Conservation (phyloP, 2,329 filamentous ascomycete species). For the Chlorencoelia australis region DNA sequence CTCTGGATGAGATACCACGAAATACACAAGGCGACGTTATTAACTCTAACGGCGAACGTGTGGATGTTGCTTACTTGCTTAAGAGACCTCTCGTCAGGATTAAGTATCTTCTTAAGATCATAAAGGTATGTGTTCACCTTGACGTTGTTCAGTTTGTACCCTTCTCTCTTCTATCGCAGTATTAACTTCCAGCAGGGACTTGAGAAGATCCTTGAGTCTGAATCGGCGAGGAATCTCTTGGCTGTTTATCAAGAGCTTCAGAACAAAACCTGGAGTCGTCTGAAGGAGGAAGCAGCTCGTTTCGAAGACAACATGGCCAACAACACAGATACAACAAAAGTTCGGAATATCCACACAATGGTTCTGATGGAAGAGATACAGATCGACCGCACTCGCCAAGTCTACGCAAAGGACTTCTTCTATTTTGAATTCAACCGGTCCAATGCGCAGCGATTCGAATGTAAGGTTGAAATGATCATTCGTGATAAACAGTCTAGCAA, state of each 20-base stretch:
- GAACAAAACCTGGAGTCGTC: constrained; percentile 62
- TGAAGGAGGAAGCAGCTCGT: constrained; percentile 62
- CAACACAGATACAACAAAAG: constrained; percentile 70
- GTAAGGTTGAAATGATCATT: constrained; percentile 76
- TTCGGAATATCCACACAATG: constrained; percentile 70
- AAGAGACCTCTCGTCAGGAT: constrained; percentile 81
- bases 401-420: constrained; percentile 84
- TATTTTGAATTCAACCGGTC: constrained; percentile 78
- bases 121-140: constrained; percentile 46
- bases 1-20: constrained; percentile 47
- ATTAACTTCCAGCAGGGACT: constrained; percentile 15
- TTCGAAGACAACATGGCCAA: constrained; percentile 80
- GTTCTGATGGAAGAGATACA: constrained; percentile 57
- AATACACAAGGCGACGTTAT: constrained; percentile 57
- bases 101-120: constrained; percentile 77
- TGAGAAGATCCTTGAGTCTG: constrained; percentile 31
- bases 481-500: constrained; percentile 66
- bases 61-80: constrained; percentile 87
- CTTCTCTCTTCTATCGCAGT: too few species aligned
- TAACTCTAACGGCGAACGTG: constrained; percentile 62
- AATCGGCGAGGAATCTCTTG: constrained; percentile 27
- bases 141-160: too few species aligned
- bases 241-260: constrained; percentile 56
- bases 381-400: constrained; percentile 70
- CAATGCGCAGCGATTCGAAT: constrained; percentile 80